Evolutionary conservation across 345 rosid genomes (phyloP), one percentile per base, ranked within the genome.

Genomic region (Limnanthes douglasii): DNA sequence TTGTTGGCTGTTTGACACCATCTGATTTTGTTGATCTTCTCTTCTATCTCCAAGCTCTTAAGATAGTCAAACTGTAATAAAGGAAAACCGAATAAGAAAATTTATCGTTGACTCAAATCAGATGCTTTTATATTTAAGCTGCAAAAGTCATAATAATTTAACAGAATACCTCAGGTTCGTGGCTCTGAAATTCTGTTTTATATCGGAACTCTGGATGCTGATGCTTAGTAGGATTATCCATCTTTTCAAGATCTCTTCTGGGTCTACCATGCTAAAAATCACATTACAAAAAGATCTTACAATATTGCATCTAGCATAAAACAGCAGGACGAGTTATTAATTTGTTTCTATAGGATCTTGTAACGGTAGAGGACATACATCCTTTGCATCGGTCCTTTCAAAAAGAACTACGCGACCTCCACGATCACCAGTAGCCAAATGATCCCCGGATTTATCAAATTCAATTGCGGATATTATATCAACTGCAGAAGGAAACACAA

Each of bases 11-110:
- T 50, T 56, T 75, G 97, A 59, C 93, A 86, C 97, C 94, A 82
- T 65, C 77, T 78, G 26, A 86, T 78, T 46, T 86, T 78, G 73
- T 86, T 86, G 44, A 86, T 86, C 41, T 86, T 86, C 81, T 86
- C 97, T 64, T 78, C 97, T 54, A 86, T 86, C 68, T 86, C 97
- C 88, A 86, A 73, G 54, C 97, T 86, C 73, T 78, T 86, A 39
- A 86, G 74, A 58, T 86, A 86, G 55, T 86, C 97, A 69, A 86
- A 86, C 97, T 86, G 72, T 27, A 27, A 16, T 15, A 40, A 27
- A 54, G 28, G 11, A 14, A 45, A 14, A 14, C 19, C 36, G 2
- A 35, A 56, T 39, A 50, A 37, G 35, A 46, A 41, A 6, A 34
- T 31, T 32, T 10, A 38, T 23, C 26, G 15, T 40, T 28, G 27